These are phyloP conservation scores for Russula virescens DNA, from an alignment of 768 basidiomycete species.

Conservation along the genomic window DNA sequence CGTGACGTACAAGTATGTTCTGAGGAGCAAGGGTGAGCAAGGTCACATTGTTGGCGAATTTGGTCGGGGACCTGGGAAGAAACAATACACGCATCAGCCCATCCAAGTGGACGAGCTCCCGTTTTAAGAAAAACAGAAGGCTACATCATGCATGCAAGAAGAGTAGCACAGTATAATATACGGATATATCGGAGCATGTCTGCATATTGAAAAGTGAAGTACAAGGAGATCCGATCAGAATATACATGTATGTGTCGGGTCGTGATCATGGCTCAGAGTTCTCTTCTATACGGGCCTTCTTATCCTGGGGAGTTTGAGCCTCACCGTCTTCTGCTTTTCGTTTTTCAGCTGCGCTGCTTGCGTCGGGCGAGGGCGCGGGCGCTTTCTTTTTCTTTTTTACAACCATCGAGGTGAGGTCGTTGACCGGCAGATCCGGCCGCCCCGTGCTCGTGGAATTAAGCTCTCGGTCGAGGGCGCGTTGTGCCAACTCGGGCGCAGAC, in stretches of 20 bases:
- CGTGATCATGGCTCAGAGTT: constrained; percentile 22
- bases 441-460: constrained; percentile 43
- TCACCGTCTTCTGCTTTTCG: constrained; percentile 66
- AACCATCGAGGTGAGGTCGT: constrained; percentile 80
- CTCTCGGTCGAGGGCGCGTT: constrained; percentile 65
- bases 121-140: constrained; percentile 33
- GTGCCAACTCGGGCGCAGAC: constrained; percentile 66
- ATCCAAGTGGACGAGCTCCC: constrained; percentile 43
- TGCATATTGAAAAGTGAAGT: not conserved
- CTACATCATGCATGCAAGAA: constrained; percentile 1
- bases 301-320: constrained; percentile 45
- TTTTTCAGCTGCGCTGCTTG: constrained; percentile 38
- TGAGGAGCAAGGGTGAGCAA: constrained; percentile 62
- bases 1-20: constrained; percentile 94
- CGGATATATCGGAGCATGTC: not conserved
- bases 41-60: constrained; percentile 91
- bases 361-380: constrained; percentile 31
- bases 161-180: constrained; percentile 10
- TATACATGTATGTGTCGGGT: no score
- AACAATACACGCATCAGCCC: constrained; percentile 60
- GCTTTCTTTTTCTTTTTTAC: constrained; percentile 77
- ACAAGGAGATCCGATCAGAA: not conserved
- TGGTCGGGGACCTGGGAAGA: constrained; percentile 62
- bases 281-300: constrained; percentile 59
- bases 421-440: constrained; percentile 43